Evolutionary conservation across 148 eudicot genomes (phyloP), one percentile per base, ranked within the genome.

Genomic region (Oxyria digyna): DNA sequence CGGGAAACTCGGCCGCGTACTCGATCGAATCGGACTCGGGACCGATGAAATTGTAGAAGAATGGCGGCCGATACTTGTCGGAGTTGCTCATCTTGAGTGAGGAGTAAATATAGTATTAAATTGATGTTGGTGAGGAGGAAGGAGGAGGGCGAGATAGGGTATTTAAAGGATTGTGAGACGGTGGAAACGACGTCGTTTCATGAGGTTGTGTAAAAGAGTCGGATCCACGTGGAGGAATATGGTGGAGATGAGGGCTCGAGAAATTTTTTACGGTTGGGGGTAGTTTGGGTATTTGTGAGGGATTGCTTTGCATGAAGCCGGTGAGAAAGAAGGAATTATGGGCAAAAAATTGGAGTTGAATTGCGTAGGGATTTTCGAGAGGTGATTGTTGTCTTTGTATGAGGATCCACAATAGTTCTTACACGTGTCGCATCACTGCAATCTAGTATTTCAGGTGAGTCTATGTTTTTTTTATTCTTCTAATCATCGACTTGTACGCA

Each of bases 181-280:
- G 57, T 49, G 57, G 26, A 49, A 49, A 49, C 57, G 57, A 49
- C 57, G 57, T 4, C 57, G 57, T 49, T 49, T 20, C 26, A 49
- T 6, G n/a, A 43, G 15, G 62, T 54, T 5, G 15, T 31, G 62
- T 54, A 1, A 10, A 3, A 10, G 31, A 24, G 31, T 4, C 15
- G 62, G 62, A 4, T 15, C 62, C 62, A 54, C 62, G 62, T 24
- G 62, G 3, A 10, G 2, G 52, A 46, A 5, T 46, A 2, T n/a
- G 52, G 52, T 54, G 62, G 31, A 31, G 26, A 38, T 38, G 41
- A 5, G 41, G 7, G 6, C 38, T 35, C 38, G n/a, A n/a, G n/a
- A n/a, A n/a, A n/a, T n/a, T n/a, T n/a, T 35, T 35, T 6, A 35
- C n/a, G n/a, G n/a, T n/a, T n/a, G n/a, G 62, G 62, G 62, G 62